These are phyloP conservation scores for Pseudogymnoascus sp. DNA, from an alignment of 2,329 filamentous ascomycete genomes.

Conservation along the genomic window DNA sequence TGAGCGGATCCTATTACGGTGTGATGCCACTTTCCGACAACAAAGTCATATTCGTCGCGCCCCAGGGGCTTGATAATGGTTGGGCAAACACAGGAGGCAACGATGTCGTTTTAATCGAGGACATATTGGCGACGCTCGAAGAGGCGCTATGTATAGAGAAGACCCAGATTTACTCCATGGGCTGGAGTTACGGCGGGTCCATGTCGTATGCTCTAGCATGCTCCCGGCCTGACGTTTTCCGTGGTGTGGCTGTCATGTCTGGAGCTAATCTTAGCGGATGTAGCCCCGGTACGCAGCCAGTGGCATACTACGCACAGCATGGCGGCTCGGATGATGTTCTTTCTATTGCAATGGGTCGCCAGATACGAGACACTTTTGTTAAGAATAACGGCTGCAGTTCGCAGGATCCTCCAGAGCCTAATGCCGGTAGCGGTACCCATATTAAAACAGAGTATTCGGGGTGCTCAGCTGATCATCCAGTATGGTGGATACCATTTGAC, in stretches of 20 bases:
- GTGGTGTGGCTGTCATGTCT: constrained; percentile 26
- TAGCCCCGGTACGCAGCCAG: constrained; percentile 25
- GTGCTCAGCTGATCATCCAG: constrained; percentile 27
- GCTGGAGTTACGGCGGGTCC: constrained; percentile 29
- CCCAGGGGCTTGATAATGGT: constrained; percentile 27
- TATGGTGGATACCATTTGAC: constrained; percentile 28
- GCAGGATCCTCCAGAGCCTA: constrained; percentile 13
- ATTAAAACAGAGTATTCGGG: constrained; percentile 19
- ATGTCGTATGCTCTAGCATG: constrained; percentile 32
- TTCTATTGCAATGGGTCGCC: constrained; percentile 25
- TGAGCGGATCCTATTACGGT: constrained; percentile 28
- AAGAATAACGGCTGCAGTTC: constrained; percentile 29
- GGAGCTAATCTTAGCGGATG: constrained; percentile 24
- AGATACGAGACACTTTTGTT: constrained; percentile 31
- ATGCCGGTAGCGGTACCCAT: constrained; percentile 15
- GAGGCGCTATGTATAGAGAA: constrained; percentile 28
- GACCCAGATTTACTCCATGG: constrained; percentile 27
- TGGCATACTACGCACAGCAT: constrained; percentile 30
- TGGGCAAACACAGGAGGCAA: constrained; percentile 30
- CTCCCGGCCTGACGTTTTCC: constrained; percentile 26
- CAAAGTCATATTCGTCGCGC: constrained; percentile 29
- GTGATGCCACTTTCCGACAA: constrained; percentile 24
- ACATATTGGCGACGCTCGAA: constrained; percentile 25
- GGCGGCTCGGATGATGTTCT: constrained; percentile 30
- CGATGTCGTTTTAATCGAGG: constrained; percentile 28